Evolutionary conservation across 1,284 basidiomycete species (phyloP).

Genomic region (Ustilago hordei): DNA sequence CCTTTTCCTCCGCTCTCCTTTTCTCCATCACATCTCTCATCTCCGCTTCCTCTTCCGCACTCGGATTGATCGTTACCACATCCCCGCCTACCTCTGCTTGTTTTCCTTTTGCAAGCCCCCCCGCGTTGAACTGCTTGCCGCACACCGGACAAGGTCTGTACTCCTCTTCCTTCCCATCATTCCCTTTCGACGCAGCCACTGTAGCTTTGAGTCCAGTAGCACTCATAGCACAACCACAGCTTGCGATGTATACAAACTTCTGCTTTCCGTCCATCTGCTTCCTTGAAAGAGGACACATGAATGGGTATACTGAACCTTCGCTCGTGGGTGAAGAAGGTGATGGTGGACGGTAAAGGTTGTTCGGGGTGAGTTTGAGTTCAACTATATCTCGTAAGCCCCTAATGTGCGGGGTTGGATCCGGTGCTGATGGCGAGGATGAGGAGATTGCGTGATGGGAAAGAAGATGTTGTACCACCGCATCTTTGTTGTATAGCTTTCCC

Average conservation of each 20-base stretch:
- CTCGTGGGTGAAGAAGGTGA: conserved; percentile 20
- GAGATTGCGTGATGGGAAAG: conserved; percentile 35
- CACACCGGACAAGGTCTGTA: conserved; percentile 55
- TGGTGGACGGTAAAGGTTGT: conserved; percentile 43
- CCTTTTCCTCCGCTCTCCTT: conserved; percentile 16
- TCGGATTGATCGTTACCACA: conserved; percentile 58
- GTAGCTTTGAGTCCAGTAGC: conserved; percentile 53
- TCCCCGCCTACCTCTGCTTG: conserved; percentile 21
- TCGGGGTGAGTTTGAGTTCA: conserved; percentile 48
- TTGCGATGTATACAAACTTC: conserved; percentile 59
- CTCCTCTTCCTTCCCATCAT: conserved; percentile 2
- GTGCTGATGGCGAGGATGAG: background rate
- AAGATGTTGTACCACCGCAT: conserved; percentile 61
- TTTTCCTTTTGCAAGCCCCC: conserved; percentile 34
- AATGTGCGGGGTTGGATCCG: conserved; percentile 49
- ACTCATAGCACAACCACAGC: conserved; percentile 63
- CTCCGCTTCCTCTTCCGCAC: conserved; percentile 27
- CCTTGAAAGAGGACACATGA: conserved; percentile 63
- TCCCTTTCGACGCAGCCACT: conserved; percentile 6
- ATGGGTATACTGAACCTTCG: conserved; percentile 41
- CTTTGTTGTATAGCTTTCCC: conserved; percentile 67
- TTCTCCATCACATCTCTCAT: conserved; percentile 52
- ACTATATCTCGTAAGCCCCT: conserved; percentile 59
- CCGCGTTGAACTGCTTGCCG: conserved; percentile 43
- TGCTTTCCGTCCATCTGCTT: conserved; percentile 64